Evolutionary conservation across 805 yeast species (phyloP).

Genomic region (Wickerhamiella brachini): DNA sequence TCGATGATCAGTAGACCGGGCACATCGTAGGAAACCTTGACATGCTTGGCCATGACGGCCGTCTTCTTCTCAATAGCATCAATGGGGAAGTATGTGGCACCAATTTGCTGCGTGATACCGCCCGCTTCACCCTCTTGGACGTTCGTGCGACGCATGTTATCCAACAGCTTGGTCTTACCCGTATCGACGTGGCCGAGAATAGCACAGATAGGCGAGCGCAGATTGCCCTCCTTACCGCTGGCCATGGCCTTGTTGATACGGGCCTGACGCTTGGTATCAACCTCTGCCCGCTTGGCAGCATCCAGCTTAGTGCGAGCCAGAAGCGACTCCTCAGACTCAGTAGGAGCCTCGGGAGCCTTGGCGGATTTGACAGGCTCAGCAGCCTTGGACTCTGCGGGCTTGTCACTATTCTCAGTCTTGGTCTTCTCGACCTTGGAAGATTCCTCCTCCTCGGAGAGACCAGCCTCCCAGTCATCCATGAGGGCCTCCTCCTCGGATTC

Average conservation of each 20-base stretch:
- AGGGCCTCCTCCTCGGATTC: constrained; percentile 41
- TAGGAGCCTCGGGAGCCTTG: constrained; percentile 13
- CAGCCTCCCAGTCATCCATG: constrained; percentile 79
- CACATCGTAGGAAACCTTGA: constrained; percentile 70
- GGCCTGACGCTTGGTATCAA: constrained; percentile 27
- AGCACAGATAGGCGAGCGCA: constrained; percentile 98
- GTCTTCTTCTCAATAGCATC: constrained; percentile 87
- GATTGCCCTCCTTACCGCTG: constrained; percentile 33
- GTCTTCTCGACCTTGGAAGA: constrained; percentile 1
- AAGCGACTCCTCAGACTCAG: constrained; percentile 17
- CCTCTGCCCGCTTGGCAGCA: constrained; percentile 28
- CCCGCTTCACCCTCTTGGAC: constrained; percentile 99
- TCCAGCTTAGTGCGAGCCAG: constrained; percentile 18
- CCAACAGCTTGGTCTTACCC: constrained; percentile 95
- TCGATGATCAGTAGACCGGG: constrained; percentile 96
- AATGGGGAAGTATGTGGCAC: constrained; percentile 99
- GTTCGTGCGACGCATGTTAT: constrained; percentile 94
- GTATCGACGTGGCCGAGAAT: constrained; percentile 99
- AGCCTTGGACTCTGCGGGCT: constrained; percentile 12
- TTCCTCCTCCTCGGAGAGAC: constrained; percentile 32
- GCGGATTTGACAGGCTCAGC: constrained; percentile 50
- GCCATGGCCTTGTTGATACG: constrained; percentile 26
- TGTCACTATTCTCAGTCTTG: constrained; percentile 5
- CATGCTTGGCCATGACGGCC: constrained; percentile 75
- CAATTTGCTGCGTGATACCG: constrained; percentile 99